Conservation (phyloP, 139 green algal species). For the Tetradesmus lagerheimii region DNA sequence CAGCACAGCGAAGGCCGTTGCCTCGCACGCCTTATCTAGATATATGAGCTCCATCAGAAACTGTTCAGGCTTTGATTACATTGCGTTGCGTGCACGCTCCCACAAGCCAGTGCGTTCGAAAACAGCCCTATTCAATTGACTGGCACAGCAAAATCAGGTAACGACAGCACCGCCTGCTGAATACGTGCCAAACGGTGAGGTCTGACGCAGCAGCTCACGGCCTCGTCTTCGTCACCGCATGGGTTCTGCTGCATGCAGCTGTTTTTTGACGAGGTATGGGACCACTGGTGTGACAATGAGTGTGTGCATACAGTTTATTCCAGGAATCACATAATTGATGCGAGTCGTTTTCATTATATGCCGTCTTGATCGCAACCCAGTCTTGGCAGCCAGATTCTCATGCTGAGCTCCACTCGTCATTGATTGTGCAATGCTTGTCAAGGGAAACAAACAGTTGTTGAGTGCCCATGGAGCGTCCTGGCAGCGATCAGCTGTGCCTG, state of each 20-base stretch:
- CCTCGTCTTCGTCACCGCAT: too few relatives aligned
- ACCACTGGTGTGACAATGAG: too few relatives aligned
- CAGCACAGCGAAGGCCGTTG: background rate
- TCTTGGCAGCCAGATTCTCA: background rate
- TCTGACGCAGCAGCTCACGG: too few relatives aligned
- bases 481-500: background rate
- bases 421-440: background rate
- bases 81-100: background rate
- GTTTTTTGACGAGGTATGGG: too few relatives aligned
- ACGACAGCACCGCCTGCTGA: too few relatives aligned
- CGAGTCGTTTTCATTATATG: too few relatives aligned
- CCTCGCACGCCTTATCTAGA: slow-evolving; percentile 10
- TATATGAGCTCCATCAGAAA: background rate
- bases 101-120: background rate
- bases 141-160: background rate
- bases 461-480: background rate
- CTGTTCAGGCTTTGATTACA: background rate
- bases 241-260: too few relatives aligned
- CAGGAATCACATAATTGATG: too few relatives aligned
- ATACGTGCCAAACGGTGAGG: too few relatives aligned
- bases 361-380: background rate
- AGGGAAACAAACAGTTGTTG: background rate
- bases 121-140: background rate
- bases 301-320: too few relatives aligned
- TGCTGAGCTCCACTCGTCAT: background rate